phyloP scores from a whole-genome alignment of 2,329 filamentous ascomycete genomes.

The Ceratocystis colombiana region DNA sequence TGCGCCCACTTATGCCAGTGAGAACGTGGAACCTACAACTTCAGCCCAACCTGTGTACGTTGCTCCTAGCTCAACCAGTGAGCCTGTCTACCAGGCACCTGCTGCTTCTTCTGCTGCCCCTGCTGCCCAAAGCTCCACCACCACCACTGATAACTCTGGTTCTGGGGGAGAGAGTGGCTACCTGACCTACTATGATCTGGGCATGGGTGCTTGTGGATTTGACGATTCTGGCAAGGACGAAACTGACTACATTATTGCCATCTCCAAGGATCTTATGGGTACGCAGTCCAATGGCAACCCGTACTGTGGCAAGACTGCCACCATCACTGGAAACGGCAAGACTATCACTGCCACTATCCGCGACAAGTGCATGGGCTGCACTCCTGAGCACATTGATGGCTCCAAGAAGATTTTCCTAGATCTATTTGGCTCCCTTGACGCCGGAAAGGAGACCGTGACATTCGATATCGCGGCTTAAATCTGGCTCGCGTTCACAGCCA shows the following conservation, averaged over 20 bases:
- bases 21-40: constrained; percentile 15
- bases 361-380: constrained; percentile 70
- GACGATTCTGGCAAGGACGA: constrained; percentile 48
- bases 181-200: constrained; percentile 64
- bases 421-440: constrained; percentile 40
- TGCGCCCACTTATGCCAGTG: not conserved
- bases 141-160: constrained; percentile 21
- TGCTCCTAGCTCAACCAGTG: constrained; percentile 29
- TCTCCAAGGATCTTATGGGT: constrained; percentile 57
- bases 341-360: constrained; percentile 49
- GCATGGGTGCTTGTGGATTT: constrained; percentile 57
- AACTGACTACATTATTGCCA: constrained; percentile 55
- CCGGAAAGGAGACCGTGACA: constrained; percentile 36
- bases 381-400: constrained; percentile 47
- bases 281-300: constrained; percentile 54
- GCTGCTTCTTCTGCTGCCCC: constrained; percentile 22
- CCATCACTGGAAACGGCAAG: constrained; percentile 51
- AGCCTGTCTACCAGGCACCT: constrained; percentile 25
- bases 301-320: constrained; percentile 59
- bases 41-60: constrained; percentile 9
- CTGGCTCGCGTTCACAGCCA: not conserved
- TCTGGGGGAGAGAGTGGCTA: constrained; percentile 43
- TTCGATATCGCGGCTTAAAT: constrained; percentile 41
- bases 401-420: constrained; percentile 46
- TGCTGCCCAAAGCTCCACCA: constrained; percentile 10